Evolutionary conservation across 2,329 filamentous ascomycete genomes (phyloP), one percentile per base, ranked within the genome.

Genomic region (Pyricularia pennisetigena): DNA sequence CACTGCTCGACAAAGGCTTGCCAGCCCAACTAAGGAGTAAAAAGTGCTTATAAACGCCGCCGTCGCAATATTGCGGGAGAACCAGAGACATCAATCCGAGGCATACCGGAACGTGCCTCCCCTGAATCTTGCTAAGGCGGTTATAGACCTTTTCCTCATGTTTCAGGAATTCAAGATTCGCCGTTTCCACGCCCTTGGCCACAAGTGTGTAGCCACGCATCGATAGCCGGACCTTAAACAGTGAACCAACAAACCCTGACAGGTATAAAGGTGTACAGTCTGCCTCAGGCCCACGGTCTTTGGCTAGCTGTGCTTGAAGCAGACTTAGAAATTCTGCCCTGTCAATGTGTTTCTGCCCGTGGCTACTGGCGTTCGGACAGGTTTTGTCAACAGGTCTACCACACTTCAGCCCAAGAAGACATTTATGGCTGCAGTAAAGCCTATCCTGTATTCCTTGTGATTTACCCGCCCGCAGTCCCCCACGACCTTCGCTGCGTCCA

Each of bases 211-310:
- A 81, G 62, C 78, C 75, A 41, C 76, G 67, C 1, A 73, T 73
- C 3, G 74, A 74, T 1, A 81, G 70, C 8, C 75, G 69, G 6
- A 81, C 49, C 71, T 80, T 80, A 70, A 79, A 80, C 64, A 80
- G 74, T 12, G 74, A 72, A 1, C 78, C 75, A n/a, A 73, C 35
- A 6, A 73, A 57, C 1, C 77, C 75, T 7, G 71, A 72, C 6
- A 74, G 12, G 68, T 78, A 71, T 24, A 80, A 74, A 0, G 74
- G 75, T 30, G 69, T 63, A 35, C 65, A 73, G 57, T 79, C 72
- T 3, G 75, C 73, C 68, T 78, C 73, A 23, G 9, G 26, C 14
- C 74, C 74, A 63, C 75, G 73, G 64, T 26, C 41, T 63, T 24
- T 6, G 7, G 23, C 23, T n/a, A 63, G 23, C 59, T 63, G 23